Evolutionary conservation across 164 flowering plant genomes (phyloP), one percentile per base, ranked within the genome.

Genomic region (Aristolochia californica): DNA sequence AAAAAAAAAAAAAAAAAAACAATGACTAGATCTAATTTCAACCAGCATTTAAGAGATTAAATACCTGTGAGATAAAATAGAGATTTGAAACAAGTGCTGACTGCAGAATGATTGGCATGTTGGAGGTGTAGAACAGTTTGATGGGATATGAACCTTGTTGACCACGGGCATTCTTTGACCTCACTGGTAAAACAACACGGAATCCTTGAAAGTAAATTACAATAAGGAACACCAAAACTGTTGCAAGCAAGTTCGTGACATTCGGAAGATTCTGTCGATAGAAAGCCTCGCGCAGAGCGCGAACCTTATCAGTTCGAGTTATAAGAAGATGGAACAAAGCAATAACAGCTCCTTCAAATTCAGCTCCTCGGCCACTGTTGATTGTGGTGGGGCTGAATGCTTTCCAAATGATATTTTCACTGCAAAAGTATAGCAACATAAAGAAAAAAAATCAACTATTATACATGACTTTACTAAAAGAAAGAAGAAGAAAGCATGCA

Each of bases 51-150:
- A n/a, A 48, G 4, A 48, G 12, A 18, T 8, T n/a, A n/a, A 22
- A 8, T 65, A 78, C 82, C 82, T 76, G 83, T 25, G 83, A 76
- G 63, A 78, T 76, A 59, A 78, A 78, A 62, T 72, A 78, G 40
- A 78, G 75, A 47, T 78, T 78, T 62, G 82, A 67, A 5, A 76
- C 80, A 72, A 78, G 83, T 13, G 83, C 78, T 61, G 83, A 76
- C 43, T 78, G 80, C 18, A 76, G 75, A 60, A 78, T 78, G 48
- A 78, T 78, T 4, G 83, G 83, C 83, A 78, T 78, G 68, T 78
- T 76, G 65, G 78, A 78, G 34, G 80, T 78, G 72, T 76, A 78
- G 67, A 78, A 78, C 23, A 78, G 69, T 68, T 78, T 78, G 57
- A 78, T 78, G 13, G 83, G 80, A 59, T 78, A 78, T 20, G 78